phyloP scores from a whole-genome alignment of 1,284 basidiomycete genomes.

The Tilletia setariae region DNA sequence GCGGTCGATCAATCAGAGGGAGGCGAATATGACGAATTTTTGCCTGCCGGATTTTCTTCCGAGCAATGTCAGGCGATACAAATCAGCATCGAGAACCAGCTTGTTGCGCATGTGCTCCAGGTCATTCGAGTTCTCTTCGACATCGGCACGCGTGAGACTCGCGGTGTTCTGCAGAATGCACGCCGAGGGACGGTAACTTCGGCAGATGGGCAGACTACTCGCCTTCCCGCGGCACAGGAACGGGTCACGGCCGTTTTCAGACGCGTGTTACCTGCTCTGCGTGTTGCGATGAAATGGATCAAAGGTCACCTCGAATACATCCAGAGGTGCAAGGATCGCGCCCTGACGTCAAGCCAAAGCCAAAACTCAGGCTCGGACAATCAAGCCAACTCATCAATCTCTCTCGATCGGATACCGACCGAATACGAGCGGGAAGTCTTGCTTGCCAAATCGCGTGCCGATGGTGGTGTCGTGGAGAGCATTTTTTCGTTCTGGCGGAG shows the following conservation, averaged over 20 bases:
- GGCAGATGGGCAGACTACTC: neutral
- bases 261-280: conserved; percentile 77
- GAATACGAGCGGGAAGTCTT: conserved; percentile 6
- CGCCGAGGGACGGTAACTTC: neutral
- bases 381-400: neutral
- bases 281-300: conserved; percentile 86
- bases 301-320: conserved; percentile 74
- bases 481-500: conserved; percentile 65
- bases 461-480: conserved; percentile 26
- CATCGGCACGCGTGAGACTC: conserved; percentile 63
- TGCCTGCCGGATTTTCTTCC: neutral
- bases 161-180: conserved; percentile 15
- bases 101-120: conserved; percentile 70
- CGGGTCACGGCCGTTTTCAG: conserved; percentile 74
- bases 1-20: neutral
- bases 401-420: neutral
- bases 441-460: conserved; percentile 7
- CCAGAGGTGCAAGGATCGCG: conserved; percentile 35
- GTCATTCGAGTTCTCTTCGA: conserved; percentile 68
- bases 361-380: conserved; percentile 11
- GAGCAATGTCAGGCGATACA: conserved; percentile 23
- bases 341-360: conserved; percentile 27
- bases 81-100: conserved; percentile 63
- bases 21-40: neutral
- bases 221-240: conserved; percentile 4